Conservation (phyloP, 768 basidiomycete species). For the Agaricus subrufescens region DNA sequence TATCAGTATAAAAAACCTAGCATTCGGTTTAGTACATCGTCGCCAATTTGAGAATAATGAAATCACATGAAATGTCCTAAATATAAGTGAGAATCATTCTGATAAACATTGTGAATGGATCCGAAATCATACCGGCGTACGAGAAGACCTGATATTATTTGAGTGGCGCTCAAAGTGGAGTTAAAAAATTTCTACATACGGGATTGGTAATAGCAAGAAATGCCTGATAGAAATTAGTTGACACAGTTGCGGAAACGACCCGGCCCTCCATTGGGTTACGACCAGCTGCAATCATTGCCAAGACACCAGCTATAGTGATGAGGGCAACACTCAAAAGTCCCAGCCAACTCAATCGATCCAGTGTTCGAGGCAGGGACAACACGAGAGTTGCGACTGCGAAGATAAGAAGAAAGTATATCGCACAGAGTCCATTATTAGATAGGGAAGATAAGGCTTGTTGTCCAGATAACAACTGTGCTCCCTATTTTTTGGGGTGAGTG, state of each 20-base stretch:
- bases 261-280: conserved; percentile 38
- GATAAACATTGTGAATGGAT: neutral
- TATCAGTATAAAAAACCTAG: conserved; percentile 55
- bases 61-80: conserved; percentile 8
- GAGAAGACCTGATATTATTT: conserved; percentile 1
- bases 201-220: conserved; percentile 52
- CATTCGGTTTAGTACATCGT: neutral
- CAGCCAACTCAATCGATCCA: conserved; percentile 42
- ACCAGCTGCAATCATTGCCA: conserved; percentile 50
- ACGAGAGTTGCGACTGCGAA: conserved; percentile 38
- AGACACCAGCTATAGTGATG: conserved; percentile 40
- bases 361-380: conserved; percentile 41
- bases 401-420: conserved; percentile 39
- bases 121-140: neutral
- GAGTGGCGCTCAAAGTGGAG: neutral
- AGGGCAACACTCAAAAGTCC: conserved; percentile 36
- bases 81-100: neutral
- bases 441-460: conserved; percentile 47
- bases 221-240: conserved; percentile 40
- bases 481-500: conserved; percentile 22
- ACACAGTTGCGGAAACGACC: conserved; percentile 28
- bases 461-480: conserved; percentile 44
- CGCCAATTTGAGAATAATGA: neutral
- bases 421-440: conserved; percentile 44
- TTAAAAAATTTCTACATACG: conserved; percentile 21